phyloP scores from a whole-genome alignment of 345 rosid species.

The Psidium guajava region DNA sequence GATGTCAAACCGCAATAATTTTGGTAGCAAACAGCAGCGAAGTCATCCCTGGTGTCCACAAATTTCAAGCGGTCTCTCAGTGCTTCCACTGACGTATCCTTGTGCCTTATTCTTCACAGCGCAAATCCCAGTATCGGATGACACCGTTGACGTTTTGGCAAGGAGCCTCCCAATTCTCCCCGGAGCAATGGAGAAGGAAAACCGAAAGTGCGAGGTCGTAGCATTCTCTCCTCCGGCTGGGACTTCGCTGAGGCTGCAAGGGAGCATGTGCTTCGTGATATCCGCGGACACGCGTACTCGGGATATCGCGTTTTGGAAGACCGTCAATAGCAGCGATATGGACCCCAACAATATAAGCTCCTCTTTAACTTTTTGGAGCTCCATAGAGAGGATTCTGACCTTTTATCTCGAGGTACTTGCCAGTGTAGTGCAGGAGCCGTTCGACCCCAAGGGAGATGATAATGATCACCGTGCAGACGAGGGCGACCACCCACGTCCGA shows the following conservation, averaged over 20 bases:
- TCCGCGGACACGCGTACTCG: conserved; percentile 37
- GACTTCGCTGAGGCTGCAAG: conserved; percentile 27
- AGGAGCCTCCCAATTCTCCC: conserved; percentile 33
- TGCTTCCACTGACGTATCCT: too few species aligned
- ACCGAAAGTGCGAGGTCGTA: conserved; percentile 31
- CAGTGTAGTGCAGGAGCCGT: conserved; percentile 59
- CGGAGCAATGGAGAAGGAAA: conserved; percentile 18
- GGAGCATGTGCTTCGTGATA: conserved; percentile 36
- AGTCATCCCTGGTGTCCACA: too few species aligned
- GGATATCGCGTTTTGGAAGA: conserved; percentile 37
- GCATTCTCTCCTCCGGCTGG: not conserved
- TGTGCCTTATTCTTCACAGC: too few species aligned
- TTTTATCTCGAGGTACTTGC: conserved; percentile 50
- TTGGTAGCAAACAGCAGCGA: too few species aligned
- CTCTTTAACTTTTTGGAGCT: conserved; percentile 92
- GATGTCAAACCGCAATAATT: too few species aligned
- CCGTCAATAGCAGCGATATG: conserved; percentile 68
- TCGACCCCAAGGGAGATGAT: conserved; percentile 69
- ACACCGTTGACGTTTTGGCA: conserved; percentile 13
- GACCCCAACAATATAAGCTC: conserved; percentile 87
- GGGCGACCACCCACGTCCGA: conserved; percentile 93
- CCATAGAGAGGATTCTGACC: conserved; percentile 67
- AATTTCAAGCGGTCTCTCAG: too few species aligned
- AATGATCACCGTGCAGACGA: conserved; percentile 62
- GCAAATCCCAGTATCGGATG: not conserved